These are phyloP conservation scores for Naganishia albida DNA, from an alignment of 1,284 basidiomycete species.

Conservation along the genomic window DNA sequence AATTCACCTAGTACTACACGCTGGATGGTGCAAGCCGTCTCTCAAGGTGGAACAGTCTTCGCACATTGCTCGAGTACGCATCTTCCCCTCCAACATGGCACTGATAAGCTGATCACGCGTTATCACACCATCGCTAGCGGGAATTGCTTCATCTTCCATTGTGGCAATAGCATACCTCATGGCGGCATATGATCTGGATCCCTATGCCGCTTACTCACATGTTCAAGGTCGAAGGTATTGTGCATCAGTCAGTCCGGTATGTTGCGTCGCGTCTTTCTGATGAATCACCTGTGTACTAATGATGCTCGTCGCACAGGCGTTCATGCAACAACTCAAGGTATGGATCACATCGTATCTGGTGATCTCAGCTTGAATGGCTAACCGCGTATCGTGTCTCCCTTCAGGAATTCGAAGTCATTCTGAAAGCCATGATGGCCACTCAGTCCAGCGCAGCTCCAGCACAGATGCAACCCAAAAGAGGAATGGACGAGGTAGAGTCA, in stretches of 20 bases:
- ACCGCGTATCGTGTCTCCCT: background rate
- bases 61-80: constrained; percentile 84
- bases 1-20: constrained; percentile 72
- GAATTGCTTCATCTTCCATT: constrained; percentile 80
- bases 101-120: background rate
- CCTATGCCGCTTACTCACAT: constrained; percentile 73
- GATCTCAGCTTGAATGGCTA: background rate
- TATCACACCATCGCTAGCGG: constrained; percentile 59
- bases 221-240: constrained; percentile 89
- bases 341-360: background rate
- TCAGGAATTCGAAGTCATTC: constrained; percentile 30
- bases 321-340: constrained; percentile 29
- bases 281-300: too few relatives aligned
- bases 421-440: constrained; percentile 25
- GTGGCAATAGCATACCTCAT: constrained; percentile 92
- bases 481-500: constrained; percentile 27
- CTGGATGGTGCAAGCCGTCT: constrained; percentile 76
- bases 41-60: constrained; percentile 70
- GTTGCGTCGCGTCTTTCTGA: constrained; percentile 30
- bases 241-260: constrained; percentile 75
- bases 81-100: constrained; percentile 7
- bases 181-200: constrained; percentile 74
- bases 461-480: constrained; percentile 22
- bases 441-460: background rate
- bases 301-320: background rate